phyloP scores from a whole-genome alignment of 306 rosid genomes.

The Albizia julibrissin region DNA sequence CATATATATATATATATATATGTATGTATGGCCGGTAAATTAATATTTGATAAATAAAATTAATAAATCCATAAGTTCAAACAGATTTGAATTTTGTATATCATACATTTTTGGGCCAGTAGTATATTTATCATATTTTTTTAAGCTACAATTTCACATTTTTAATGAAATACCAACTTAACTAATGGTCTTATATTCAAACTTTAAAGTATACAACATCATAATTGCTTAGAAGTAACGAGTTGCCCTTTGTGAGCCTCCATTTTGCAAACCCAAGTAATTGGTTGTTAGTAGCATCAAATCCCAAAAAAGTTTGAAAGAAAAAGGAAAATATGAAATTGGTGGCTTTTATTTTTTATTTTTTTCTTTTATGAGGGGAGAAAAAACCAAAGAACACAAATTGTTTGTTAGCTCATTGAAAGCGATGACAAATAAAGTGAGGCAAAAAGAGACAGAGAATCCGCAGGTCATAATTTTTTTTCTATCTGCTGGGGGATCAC shows the following conservation, averaged over 20 bases:
- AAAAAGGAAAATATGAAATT: background rate
- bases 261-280: too few relatives aligned
- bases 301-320: background rate
- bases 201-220: too few relatives aligned
- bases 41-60: background rate
- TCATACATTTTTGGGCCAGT: too few relatives aligned
- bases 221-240: too few relatives aligned
- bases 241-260: too few relatives aligned
- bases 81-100: background rate
- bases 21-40: too few relatives aligned
- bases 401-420: background rate
- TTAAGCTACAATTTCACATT: background rate
- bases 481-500: conserved; percentile 24
- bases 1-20: too few relatives aligned
- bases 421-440: background rate
- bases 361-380: background rate
- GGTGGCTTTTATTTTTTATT: background rate
- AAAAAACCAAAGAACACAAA: background rate
- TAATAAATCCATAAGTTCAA: background rate
- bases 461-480: background rate
- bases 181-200: too few relatives aligned
- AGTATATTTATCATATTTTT: background rate
- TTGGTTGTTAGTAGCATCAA: too few relatives aligned
- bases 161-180: too few relatives aligned
- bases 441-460: background rate